These are phyloP conservation scores for Priceomyces haplophilus DNA, from an alignment of 805 yeast genomes.

Conservation along the genomic window DNA sequence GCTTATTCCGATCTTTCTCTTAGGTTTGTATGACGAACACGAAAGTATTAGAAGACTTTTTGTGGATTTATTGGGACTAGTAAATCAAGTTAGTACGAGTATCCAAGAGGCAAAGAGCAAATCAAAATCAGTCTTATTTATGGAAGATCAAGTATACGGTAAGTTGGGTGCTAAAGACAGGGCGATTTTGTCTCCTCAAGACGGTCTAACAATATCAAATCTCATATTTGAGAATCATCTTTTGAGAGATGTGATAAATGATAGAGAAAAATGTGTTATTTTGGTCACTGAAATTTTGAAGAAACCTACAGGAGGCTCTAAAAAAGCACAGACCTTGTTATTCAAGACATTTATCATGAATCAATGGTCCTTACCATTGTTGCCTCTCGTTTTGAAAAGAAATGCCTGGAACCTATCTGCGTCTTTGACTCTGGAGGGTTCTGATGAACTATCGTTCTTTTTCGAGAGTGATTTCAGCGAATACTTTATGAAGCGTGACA, in stretches of 20 bases:
- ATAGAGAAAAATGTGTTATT: conserved; percentile 21
- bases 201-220: conserved; percentile 45
- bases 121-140: conserved; percentile 34
- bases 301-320: conserved; percentile 42
- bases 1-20: conserved; percentile 55
- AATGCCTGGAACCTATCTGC: conserved; percentile 35
- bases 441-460: conserved; percentile 33
- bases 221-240: conserved; percentile 17
- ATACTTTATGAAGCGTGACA: conserved; percentile 38
- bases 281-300: conserved; percentile 29
- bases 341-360: conserved; percentile 62
- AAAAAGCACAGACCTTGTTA: conserved; percentile 54
- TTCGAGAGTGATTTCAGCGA: conserved; percentile 26
- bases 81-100: conserved; percentile 33
- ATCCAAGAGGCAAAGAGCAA: conserved; percentile 34
- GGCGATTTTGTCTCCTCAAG: conserved; percentile 63
- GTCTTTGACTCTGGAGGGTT: conserved; percentile 18
- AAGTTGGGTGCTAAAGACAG: conserved; percentile 40
- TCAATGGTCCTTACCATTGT: conserved; percentile 49
- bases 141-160: conserved; percentile 61
- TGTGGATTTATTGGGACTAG: conserved; percentile 17
- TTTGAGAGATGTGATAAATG: conserved; percentile 29
- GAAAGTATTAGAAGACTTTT: conserved; percentile 45
- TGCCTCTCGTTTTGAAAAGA: conserved; percentile 48
- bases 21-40: conserved; percentile 51